Conservation (phyloP, 2,329 filamentous ascomycete genomes). For the Fusarium hostae region DNA sequence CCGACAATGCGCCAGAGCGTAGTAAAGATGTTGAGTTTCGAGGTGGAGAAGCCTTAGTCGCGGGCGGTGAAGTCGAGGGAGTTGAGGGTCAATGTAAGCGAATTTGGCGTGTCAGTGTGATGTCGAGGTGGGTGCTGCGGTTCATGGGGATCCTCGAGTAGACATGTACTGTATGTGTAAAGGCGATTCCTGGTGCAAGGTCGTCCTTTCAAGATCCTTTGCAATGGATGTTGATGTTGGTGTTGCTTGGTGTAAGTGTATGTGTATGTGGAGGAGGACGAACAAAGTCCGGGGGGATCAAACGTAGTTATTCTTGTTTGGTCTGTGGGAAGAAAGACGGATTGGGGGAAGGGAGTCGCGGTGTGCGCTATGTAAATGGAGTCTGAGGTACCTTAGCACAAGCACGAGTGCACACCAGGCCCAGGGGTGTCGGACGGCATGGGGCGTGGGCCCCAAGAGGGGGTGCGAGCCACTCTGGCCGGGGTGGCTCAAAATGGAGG, state of each 20-base stretch:
- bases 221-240: constrained; percentile 22
- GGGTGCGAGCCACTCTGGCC: constrained; percentile 1
- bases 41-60: constrained; percentile 7
- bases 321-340: constrained; percentile 43
- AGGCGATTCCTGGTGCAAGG: constrained; percentile 26
- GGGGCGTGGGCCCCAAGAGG: constrained; percentile 11
- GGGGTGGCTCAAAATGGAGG: not conserved
- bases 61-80: constrained; percentile 9
- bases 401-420: constrained; percentile 36
- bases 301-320: constrained; percentile 46
- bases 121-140: constrained; percentile 36
- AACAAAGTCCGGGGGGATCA: constrained; percentile 44
- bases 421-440: constrained; percentile 20
- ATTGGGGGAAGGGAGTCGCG: constrained; percentile 46
- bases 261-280: constrained; percentile 40
- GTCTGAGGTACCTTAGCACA: constrained; percentile 22
- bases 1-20: constrained; percentile 39
- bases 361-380: constrained; percentile 44
- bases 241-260: constrained; percentile 36
- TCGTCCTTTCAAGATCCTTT: constrained; percentile 17
- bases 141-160: constrained; percentile 42
- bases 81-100: constrained; percentile 33
- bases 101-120: constrained; percentile 28
- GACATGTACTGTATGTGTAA: constrained; percentile 34
- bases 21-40: constrained; percentile 7